Evolutionary conservation across 495 filamentous ascomycete species (phyloP).

Genomic region (Haplographium delicatum): DNA sequence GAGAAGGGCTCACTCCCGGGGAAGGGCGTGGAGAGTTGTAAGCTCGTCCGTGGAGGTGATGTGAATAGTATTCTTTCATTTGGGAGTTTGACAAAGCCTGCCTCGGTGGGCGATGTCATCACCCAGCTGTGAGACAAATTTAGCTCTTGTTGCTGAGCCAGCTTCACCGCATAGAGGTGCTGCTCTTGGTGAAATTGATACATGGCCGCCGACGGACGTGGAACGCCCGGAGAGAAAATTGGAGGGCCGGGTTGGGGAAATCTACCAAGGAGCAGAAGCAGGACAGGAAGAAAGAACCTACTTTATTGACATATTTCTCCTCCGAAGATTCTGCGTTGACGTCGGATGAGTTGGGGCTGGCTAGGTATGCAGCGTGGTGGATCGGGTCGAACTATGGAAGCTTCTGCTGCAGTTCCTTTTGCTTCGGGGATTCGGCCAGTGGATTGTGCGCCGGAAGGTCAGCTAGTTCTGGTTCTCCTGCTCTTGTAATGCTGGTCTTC

Average conservation of each 20-base stretch:
- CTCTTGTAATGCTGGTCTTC: no score
- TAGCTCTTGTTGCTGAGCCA: slow-evolving; percentile 15
- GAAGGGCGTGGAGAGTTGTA: slow-evolving; percentile 57
- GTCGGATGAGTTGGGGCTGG: background rate
- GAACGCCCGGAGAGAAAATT: background rate
- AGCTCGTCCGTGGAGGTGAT: slow-evolving; percentile 64
- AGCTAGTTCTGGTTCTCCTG: no score
- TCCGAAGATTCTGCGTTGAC: background rate
- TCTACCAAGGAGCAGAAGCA: background rate
- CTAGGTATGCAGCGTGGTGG: slow-evolving; percentile 1
- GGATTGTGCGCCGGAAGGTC: no score
- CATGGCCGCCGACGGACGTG: slow-evolving; percentile 7
- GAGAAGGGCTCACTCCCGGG: slow-evolving; percentile 52
- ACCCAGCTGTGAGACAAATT: slow-evolving; percentile 59
- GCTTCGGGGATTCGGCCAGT: background rate
- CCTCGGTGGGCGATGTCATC: slow-evolving; percentile 52
- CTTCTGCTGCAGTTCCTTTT: no score
- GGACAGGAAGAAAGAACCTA: slow-evolving; percentile 23
- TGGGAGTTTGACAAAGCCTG: slow-evolving; percentile 64
- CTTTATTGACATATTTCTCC: slow-evolving; percentile 40
- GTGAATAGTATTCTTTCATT: slow-evolving; percentile 64
- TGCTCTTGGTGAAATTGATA: slow-evolving; percentile 26
- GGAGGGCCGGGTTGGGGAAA: background rate
- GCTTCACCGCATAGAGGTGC: slow-evolving; percentile 19
- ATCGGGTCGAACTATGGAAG: slow-evolving; percentile 4